Evolutionary conservation across 352 stramenopile species (phyloP), one percentile per base, ranked within the genome.

Genomic region (Pythium insidiosum): DNA sequence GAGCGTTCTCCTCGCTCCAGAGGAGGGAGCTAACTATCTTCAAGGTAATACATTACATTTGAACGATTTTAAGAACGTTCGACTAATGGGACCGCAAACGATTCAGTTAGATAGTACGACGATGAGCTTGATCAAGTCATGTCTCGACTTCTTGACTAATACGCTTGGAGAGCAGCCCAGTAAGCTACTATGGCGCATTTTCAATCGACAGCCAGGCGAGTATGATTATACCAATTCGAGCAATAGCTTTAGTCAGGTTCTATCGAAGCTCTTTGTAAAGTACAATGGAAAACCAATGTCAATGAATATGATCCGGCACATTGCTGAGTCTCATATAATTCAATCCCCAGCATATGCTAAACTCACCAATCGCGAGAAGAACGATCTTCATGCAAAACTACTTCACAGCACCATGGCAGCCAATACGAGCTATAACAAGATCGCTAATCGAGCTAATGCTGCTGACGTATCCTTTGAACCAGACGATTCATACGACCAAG

Each of bases 271-370:
- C 1, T 56, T 56, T 33, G 22, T 44, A 16, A 49, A 48, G 23
- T 56, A 56, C 39, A 56, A 56, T 39, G 47, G 47, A 30, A 56
- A 56, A 25, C 47, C 47, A 31, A 56, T 56, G 39, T 49, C 28
- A 41, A 56, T 56, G 47, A 56, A 56, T 36, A 56, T 56, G 39
- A 56, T 56, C 22, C 38, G 47, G 23, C 47, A 56, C 30, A 56
- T 56, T 30, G 38, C 34, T 44, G 47, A 56, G 31, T 56, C 47
- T 36, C 47, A 56, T 41, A 23, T 56, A 5, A 56, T 56, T 15
- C 40, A 56, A 43, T 49, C 40, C 1, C 46, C 46, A 20, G 19
- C 10, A 18, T 53, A 53, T 41, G 35, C 46, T 16, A 45, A 41
- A 20, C 20, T 53, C 4, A 53, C 46, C 18, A 53, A 53, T 47